Evolutionary conservation across 2,329 filamentous ascomycete species (phyloP).

Genomic region (Hypoxylon sp.): DNA sequence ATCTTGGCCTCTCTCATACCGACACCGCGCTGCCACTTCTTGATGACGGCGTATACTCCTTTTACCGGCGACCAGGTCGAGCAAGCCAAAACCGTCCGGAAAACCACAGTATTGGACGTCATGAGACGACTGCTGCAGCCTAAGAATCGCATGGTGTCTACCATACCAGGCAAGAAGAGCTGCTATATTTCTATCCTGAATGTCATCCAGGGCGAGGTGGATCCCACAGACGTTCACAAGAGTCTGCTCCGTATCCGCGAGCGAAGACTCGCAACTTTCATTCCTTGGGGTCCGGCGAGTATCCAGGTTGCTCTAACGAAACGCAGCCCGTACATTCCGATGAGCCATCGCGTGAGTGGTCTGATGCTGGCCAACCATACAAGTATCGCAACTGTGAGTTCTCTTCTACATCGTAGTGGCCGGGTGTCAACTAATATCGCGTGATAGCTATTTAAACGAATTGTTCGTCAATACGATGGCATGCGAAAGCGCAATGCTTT

Average conservation of each 20-base stretch:
- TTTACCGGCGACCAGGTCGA: conserved; percentile 97
- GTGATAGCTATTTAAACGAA: conserved; percentile 85
- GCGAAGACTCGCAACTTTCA: conserved; percentile 92
- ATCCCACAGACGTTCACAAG: conserved; percentile 98
- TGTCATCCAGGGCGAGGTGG: conserved; percentile 98
- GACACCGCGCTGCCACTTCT: conserved; percentile 95
- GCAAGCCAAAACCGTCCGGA: conserved; percentile 96
- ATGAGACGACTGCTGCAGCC: conserved; percentile 96
- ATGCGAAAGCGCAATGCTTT: conserved; percentile 98
- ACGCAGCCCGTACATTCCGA: conserved; percentile 94
- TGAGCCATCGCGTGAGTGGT: conserved; percentile 93
- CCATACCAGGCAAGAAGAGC: conserved; percentile 93
- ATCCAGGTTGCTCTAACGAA: conserved; percentile 98
- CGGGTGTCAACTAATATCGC: conserved; percentile 5
- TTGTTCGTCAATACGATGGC: conserved; percentile 90
- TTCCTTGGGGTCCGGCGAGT: conserved; percentile 97
- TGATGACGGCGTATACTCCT: conserved; percentile 98
- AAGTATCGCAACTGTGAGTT: conserved; percentile 84
- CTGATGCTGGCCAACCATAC: conserved; percentile 99
- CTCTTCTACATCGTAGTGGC: not conserved
- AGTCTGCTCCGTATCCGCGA: conserved; percentile 95
- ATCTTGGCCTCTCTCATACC: conserved; percentile 96
- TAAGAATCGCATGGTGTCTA: conserved; percentile 99
- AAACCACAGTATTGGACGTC: conserved; percentile 97
- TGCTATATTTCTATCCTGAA: conserved; percentile 99